phyloP scores from a whole-genome alignment of 1,139 yeast species.

The Saccharomycopsis hybrid region DNA sequence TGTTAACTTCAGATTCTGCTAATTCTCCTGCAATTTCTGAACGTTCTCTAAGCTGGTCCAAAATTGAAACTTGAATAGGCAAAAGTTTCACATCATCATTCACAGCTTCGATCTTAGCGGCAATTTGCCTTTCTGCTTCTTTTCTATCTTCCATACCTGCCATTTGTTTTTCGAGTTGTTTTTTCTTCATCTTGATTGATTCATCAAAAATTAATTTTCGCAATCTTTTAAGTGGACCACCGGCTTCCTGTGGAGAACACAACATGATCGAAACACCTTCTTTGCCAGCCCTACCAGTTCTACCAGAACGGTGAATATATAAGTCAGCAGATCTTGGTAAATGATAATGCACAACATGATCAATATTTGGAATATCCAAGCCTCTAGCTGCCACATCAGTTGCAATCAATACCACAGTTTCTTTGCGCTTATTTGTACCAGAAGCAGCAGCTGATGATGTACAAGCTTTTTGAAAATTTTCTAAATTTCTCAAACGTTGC shows the following conservation, averaged over 20 bases:
- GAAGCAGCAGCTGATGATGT: not conserved
- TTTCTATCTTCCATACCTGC: conserved; percentile 29
- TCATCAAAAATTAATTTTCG: conserved; percentile 44
- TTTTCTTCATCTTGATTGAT: conserved; percentile 5
- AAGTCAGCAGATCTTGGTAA: conserved; percentile 92
- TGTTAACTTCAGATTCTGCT: conserved; percentile 62
- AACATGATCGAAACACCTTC: conserved; percentile 92
- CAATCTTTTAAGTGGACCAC: conserved; percentile 77
- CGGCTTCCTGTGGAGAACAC: conserved; percentile 90
- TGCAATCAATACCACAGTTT: conserved; percentile 73
- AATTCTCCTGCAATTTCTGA: conserved; percentile 62
- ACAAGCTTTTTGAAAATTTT: conserved; percentile 39
- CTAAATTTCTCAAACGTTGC: conserved; percentile 81
- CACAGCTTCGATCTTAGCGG: conserved; percentile 1
- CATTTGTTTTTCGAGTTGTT: not conserved
- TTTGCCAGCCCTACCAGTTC: conserved; percentile 94
- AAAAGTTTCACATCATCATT: conserved; percentile 58
- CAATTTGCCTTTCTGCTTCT: conserved; percentile 15
- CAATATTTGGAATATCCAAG: conserved; percentile 82
- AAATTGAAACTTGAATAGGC: conserved; percentile 71
- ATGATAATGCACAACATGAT: conserved; percentile 95
- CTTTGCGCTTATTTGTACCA: conserved; percentile 25
- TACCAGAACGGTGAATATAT: conserved; percentile 92
- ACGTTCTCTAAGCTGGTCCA: conserved; percentile 65
- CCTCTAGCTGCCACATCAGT: conserved; percentile 99